phyloP scores from a whole-genome alignment of 805 yeast genomes.

The Teunomyces aglyptinius region DNA sequence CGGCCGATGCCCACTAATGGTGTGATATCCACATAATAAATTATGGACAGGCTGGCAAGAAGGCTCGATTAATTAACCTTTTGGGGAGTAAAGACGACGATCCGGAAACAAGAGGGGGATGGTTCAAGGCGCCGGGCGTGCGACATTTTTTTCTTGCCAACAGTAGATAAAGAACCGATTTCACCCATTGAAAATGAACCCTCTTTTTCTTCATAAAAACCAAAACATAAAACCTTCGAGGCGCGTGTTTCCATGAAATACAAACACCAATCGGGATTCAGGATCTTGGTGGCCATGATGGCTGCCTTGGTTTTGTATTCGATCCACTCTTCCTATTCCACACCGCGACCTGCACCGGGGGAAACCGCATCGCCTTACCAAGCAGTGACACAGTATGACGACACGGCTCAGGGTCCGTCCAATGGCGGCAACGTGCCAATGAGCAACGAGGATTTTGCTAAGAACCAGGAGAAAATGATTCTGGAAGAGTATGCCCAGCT shows the following conservation, averaged over 20 bases:
- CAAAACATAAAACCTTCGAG: not conserved
- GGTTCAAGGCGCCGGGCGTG: no score
- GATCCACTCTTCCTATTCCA: not conserved
- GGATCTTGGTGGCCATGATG: not conserved
- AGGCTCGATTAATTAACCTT: no score
- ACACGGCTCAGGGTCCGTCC: not conserved
- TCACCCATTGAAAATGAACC: not conserved
- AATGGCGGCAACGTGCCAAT: conserved; percentile 5
- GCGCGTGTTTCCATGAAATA: not conserved
- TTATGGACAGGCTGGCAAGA: no score
- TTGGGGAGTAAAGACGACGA: no score
- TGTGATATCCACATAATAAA: no score
- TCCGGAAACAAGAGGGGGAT: no score
- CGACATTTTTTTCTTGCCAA: not conserved
- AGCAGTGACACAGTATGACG: not conserved
- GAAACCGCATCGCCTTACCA: not conserved
- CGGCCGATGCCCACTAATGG: no score
- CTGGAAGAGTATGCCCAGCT: conserved; percentile 11
- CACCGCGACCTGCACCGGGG: not conserved
- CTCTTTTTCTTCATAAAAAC: not conserved
- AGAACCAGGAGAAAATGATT: conserved; percentile 8
- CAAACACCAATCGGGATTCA: not conserved
- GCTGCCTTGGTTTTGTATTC: conserved; percentile 2
- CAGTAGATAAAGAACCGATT: conserved; percentile 1
- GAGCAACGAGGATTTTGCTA: not conserved